phyloP scores from a whole-genome alignment of 768 basidiomycete genomes.

The Nidularia sp. region DNA sequence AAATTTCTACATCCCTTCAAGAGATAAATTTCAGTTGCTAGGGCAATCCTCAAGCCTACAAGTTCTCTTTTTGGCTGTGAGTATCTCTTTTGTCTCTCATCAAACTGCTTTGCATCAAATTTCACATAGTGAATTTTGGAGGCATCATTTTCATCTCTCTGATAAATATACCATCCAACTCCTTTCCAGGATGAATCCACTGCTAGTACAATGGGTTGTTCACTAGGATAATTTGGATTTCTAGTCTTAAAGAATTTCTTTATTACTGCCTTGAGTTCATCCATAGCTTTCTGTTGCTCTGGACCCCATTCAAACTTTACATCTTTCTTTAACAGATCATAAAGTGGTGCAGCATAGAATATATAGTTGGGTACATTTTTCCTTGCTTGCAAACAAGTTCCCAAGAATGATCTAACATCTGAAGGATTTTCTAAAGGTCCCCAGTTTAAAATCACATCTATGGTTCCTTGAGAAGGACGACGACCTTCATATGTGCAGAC shows the following conservation, averaged over 20 bases:
- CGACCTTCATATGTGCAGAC: conserved; percentile 22
- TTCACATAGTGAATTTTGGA: conserved; percentile 16
- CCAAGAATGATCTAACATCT: conserved; percentile 18
- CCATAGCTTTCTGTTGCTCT: conserved; percentile 2
- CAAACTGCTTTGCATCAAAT: conserved; percentile 35
- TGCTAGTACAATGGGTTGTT: conserved; percentile 2
- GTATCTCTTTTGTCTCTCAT: conserved; percentile 24
- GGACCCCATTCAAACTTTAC: conserved; percentile 12
- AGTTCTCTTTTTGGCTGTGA: conserved; percentile 38
- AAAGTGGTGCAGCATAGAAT: conserved; percentile 6
- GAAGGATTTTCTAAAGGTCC: conserved; percentile 7
- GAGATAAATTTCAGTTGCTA: conserved; percentile 12
- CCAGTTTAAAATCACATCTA: conserved; percentile 21
- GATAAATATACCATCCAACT: conserved; percentile 32
- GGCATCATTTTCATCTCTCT: conserved; percentile 16
- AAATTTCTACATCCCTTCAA: conserved; percentile 21
- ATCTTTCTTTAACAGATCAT: conserved; percentile 16
- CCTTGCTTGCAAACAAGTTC: conserved; percentile 8
- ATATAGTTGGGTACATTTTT: conserved; percentile 21
- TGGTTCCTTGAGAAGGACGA: conserved; percentile 12
- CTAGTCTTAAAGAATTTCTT: conserved; percentile 1
- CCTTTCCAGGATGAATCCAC: conserved; percentile 13
- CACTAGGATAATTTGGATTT: conserved; percentile 4
- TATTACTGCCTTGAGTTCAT: conserved; percentile 7
- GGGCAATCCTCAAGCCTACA: conserved; percentile 24